Base-by-base conservation (phyloP, 805 yeast species). In the Starmerella bacillaris region DNA sequence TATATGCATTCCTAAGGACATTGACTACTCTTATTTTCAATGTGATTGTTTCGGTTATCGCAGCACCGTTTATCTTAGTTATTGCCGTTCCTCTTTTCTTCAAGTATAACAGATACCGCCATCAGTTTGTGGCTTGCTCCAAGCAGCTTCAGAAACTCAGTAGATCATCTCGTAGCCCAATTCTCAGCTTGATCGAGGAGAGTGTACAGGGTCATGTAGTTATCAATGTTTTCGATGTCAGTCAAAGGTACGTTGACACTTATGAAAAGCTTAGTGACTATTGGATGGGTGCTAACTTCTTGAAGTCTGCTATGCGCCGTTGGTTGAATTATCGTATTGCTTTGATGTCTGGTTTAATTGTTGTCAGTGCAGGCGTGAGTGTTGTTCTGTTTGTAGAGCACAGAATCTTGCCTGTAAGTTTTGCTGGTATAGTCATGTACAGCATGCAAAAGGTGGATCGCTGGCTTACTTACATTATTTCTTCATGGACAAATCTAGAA, bases 401-500 rank as follows among this genome's bases (percentile, higher is more conserved):
- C 39, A 58, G 64, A 16, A 78, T 83, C 17, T 63, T 79, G 21
- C 67, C 78, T n/a, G 79, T 93, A 15, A 94, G 94, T 56, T 60
- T 78, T 56, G 82, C 80, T 47, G 95, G 94, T 62, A 64, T 84
- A 45, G 74, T 92, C 20, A 78, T 84, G 41, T 74, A 83, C 29
- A 82, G 83, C 54, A 77, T 94, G 1, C 63, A 79, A 43, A 84
- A 77, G 52, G 67, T 79, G 33, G 83, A 94, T 0, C 83, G 78
- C 55, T 63, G 83, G 1, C 64, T 83, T 57, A 78, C 77, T 50
- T 75, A 86, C 79, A 77, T 84, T 56, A 92, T 84, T 20, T 67
- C 93, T 60, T 77, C 79, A 80, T 74, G 92, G 3, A 93, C 82
- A 33, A 92, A 79, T 47, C 78, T 84, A 30, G 94, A 83, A 56